phyloP scores from a whole-genome alignment of 164 flowering plant genomes.

The Stephania cephalantha region DNA sequence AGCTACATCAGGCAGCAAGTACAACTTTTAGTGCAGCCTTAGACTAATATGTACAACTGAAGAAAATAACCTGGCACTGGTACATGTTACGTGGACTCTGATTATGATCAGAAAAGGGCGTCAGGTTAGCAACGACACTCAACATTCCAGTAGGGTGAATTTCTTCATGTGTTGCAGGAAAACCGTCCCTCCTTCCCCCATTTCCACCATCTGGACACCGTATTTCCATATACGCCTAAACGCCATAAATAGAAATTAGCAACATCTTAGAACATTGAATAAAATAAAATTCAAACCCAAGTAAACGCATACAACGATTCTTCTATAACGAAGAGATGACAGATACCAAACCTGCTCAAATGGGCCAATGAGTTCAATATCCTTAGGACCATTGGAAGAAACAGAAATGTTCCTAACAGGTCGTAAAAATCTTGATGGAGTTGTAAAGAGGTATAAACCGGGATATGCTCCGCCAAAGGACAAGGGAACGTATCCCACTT shows the following conservation, averaged over 20 bases:
- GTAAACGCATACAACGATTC: not conserved
- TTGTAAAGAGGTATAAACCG: slow-evolving; percentile 72
- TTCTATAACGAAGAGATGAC: not conserved
- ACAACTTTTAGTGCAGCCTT: not conserved
- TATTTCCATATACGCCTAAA: slow-evolving; percentile 88
- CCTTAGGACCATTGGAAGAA: slow-evolving; percentile 28
- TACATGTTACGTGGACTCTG: slow-evolving; percentile 99
- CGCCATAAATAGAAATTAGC: not conserved
- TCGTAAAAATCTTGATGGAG: slow-evolving; percentile 83
- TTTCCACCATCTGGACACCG: slow-evolving; percentile 90
- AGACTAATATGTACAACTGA: not conserved
- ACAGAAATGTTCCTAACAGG: slow-evolving; percentile 70
- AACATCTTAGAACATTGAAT: not conserved
- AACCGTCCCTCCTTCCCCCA: slow-evolving; percentile 58
- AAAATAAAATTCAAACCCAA: not conserved
- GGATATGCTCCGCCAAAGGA: slow-evolving; percentile 83
- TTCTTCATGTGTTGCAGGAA: slow-evolving; percentile 94
- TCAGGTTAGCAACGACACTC: slow-evolving; percentile 89
- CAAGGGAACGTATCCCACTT: slow-evolving; percentile 89
- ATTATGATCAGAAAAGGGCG: slow-evolving; percentile 98
- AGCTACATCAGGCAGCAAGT: not conserved
- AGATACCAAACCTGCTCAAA: slow-evolving; percentile 71
- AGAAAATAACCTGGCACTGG: slow-evolving; percentile 77
- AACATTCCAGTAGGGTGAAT: slow-evolving; percentile 83
- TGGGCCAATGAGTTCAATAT: slow-evolving; percentile 89